Evolutionary conservation across 768 basidiomycete genomes (phyloP), one percentile per base, ranked within the genome.

Genomic region (Boletus edulis): DNA sequence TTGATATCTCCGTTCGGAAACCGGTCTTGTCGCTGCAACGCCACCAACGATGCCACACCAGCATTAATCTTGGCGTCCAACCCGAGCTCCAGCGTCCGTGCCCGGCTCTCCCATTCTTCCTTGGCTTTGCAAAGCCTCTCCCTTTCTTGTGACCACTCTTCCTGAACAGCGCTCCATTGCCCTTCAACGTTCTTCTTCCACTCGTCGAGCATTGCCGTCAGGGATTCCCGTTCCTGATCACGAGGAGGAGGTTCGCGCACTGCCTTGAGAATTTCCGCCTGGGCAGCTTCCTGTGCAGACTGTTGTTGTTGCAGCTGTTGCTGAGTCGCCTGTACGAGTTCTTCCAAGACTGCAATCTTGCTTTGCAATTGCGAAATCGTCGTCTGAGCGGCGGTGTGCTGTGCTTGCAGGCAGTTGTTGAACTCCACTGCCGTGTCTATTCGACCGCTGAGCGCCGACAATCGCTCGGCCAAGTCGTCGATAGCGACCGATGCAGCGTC

Each of bases 101-200:
- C 74, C 51, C 83, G 78, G 7, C 55, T 72, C 71, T 95, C 94
- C 87, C 89, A 95, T 61, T 94, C 91, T 40, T 89, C 85, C 46
- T 86, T 78, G 13, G 91, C 91, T 18, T 79, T 75, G 39, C 78
- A 76, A 12, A 97, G 76, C 18, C 91, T 78, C 56, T 87, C 87
- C 5, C 93, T 78, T 70, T 97, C 94, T 37, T 81, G 76, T 2
- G 78, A 79, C 93, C 93, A 97, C 52, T 89, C 88, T 60, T 91
- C 86, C 62, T 86, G 83, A 32, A 94, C 85, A 29, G 71, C 74
- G 35, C 75, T 80, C 91, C 91, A 94, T 47, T 86, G 82, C 10
- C 85, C 87, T 62, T 94, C 92, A 22, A 94, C 83, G 12, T 74
- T 76, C 63, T 82, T 84, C 68, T 87, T 88, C 90, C 91, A 94